Evolutionary conservation across 169 alveolate species (phyloP), one percentile per base, ranked within the genome.

Genomic region (Toxoplasma gondii): DNA sequence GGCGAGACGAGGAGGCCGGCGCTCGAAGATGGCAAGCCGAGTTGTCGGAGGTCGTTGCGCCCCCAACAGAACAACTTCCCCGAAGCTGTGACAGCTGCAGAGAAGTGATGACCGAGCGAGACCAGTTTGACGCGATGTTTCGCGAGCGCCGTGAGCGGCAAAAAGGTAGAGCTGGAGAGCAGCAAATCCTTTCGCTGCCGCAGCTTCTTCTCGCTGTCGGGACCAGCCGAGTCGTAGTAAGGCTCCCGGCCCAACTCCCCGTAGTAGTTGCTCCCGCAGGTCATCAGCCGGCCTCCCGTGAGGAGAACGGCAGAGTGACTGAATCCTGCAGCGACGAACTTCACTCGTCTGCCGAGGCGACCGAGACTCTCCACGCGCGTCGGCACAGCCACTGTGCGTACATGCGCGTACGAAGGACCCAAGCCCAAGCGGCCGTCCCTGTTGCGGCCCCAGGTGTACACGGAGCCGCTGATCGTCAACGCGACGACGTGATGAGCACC

Each of bases 381-480:
- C 36, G 92, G 92, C 27, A 44, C 17, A 22, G 67, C 19, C 36
- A 88, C 83, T 43, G 12, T 36, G 43, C 49, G 84, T 27, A 44
- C 84, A 4, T 17, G 43, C 44, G 38, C 87, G 45, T 19, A 96
- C 74, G 91, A 95, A 92, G 96, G 97, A n/a, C 98, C 98, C 17
- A 95, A 87, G 29, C 98, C 98, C 53, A 97, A 96, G 74, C 97
- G 97, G 16, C 98, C 98, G 88, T 95, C 96, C 87, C 93, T 91
- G 95, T 97, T 97, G 74, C 95, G 93, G 45, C 98, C 98, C 98
- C 98, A 97, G 27, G 97, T 91, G 94, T 91, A 97, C n/a, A 97
- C 91, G 88, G 94, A 96, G 58, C 98, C 98, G 58, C 95, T 94
- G 39, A 95, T 69, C 12, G 97, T 95, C 41, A 96, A 64, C 34